Evolutionary conservation across 768 basidiomycete species (phyloP).

Genomic region (Russula olivacea): DNA sequence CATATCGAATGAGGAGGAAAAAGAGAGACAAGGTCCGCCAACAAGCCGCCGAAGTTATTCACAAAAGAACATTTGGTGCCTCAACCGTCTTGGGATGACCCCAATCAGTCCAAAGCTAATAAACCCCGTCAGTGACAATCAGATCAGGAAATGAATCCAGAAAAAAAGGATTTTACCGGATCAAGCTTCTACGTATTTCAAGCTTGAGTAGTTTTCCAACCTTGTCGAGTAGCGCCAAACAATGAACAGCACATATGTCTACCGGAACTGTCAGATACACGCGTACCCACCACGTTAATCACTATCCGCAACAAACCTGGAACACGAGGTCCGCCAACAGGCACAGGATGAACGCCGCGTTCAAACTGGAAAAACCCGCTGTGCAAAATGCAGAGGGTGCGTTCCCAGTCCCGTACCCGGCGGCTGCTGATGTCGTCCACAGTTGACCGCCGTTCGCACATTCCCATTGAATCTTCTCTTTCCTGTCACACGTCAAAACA

Average conservation of each 20-base stretch:
- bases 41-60: constrained; percentile 22
- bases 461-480: constrained; percentile 67
- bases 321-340: constrained; percentile 60
- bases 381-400: constrained; percentile 54
- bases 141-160: neutral
- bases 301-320: constrained; percentile 43
- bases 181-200: constrained; percentile 53
- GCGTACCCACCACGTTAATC: constrained; percentile 18
- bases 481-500: constrained; percentile 35
- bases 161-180: constrained; percentile 44
- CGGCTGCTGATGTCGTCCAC: constrained; percentile 43
- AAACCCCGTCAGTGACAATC: constrained; percentile 22
- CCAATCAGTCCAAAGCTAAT: constrained; percentile 31
- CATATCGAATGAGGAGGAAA: constrained; percentile 29
- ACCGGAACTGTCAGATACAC: constrained; percentile 17
- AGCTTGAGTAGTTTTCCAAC: constrained; percentile 56
- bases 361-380: constrained; percentile 52
- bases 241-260: constrained; percentile 76
- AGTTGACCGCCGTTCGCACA: constrained; percentile 65
- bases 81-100: neutral
- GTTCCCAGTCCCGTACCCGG: constrained; percentile 39
- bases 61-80: constrained; percentile 18
- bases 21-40: constrained; percentile 31
- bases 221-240: constrained; percentile 68
- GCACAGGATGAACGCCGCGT: constrained; percentile 58